Conservation (phyloP, 352 stramenopile species). For the Pythium apleroticum region DNA sequence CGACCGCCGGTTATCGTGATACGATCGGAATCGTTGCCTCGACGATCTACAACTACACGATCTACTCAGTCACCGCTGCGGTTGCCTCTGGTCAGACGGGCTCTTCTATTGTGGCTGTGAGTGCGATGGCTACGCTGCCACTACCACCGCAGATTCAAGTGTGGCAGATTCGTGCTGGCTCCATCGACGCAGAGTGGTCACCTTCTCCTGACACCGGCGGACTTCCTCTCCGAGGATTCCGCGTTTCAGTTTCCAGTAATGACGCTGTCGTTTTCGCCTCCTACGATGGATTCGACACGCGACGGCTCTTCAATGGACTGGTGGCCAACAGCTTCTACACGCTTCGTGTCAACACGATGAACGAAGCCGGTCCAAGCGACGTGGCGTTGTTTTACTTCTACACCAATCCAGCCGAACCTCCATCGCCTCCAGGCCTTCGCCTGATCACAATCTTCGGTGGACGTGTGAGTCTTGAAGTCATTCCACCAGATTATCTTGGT, state of each 20-base stretch:
- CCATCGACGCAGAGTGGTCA: conserved; percentile 23
- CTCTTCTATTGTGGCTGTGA: conserved; percentile 25
- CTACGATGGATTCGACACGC: conserved; percentile 24
- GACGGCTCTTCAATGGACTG: conserved; percentile 29
- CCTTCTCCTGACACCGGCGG: conserved; percentile 38
- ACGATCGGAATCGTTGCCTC: conserved; percentile 26
- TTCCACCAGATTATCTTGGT: conserved; percentile 40
- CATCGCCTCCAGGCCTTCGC: conserved; percentile 19
- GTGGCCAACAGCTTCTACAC: conserved; percentile 38
- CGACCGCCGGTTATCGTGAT: conserved; percentile 31
- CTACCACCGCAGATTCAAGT: conserved; percentile 19
- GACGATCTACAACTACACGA: conserved; percentile 40
- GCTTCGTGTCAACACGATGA: conserved; percentile 28
- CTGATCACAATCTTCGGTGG: conserved; percentile 36
- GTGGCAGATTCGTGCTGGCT: conserved; percentile 32
- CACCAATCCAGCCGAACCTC: conserved; percentile 34
- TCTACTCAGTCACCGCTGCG: conserved; percentile 37
- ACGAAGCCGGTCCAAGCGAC: conserved; percentile 31
- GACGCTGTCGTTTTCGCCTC: conserved; percentile 16
- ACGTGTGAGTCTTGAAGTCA: conserved; percentile 29
- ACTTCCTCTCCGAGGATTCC: conserved; percentile 6
- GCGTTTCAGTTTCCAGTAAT: neutral
- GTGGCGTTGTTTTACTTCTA: neutral
- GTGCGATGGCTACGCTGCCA: conserved; percentile 22
- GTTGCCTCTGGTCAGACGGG: neutral